These are phyloP conservation scores for Lachnellula arida DNA, from an alignment of 2,329 filamentous ascomycete species.

Conservation along the genomic window DNA sequence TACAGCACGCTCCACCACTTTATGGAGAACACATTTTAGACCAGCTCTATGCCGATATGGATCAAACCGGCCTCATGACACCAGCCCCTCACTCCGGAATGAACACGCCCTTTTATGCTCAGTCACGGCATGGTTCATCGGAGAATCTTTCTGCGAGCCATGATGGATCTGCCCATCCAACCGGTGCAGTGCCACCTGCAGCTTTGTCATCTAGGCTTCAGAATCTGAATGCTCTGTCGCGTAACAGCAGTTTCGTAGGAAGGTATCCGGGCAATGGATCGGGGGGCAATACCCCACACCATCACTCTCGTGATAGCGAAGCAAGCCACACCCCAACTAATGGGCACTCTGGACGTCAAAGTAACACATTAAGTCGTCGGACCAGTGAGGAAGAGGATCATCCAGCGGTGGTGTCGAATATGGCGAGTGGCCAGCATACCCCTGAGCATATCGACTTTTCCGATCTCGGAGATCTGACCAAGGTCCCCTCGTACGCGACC, in stretches of 20 bases:
- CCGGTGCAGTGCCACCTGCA: slow-evolving; percentile 43
- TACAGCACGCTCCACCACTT: slow-evolving; percentile 74
- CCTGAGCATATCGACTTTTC: slow-evolving; percentile 52
- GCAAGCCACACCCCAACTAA: slow-evolving; percentile 21
- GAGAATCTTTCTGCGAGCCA: slow-evolving; percentile 68
- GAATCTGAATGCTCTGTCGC: slow-evolving; percentile 56
- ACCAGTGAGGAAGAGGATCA: slow-evolving; percentile 45
- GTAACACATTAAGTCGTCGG: slow-evolving; percentile 39
- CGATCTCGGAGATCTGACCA: slow-evolving; percentile 61
- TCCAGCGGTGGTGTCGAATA: slow-evolving; percentile 32
- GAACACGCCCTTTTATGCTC: slow-evolving; percentile 71
- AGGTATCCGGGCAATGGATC: slow-evolving; percentile 26
- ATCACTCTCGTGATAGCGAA: slow-evolving; percentile 14
- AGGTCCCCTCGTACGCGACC: slow-evolving; percentile 73
- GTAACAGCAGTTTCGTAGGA: slow-evolving; percentile 30
- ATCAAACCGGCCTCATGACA: slow-evolving; percentile 75
- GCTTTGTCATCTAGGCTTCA: slow-evolving; percentile 64
- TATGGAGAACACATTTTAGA: slow-evolving; percentile 91
- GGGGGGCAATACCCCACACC: slow-evolving; percentile 31
- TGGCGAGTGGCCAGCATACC: slow-evolving; percentile 47
- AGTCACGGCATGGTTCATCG: slow-evolving; percentile 68
- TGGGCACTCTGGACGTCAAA: slow-evolving; percentile 21
- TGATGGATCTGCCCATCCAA: slow-evolving; percentile 42
- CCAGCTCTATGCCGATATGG: slow-evolving; percentile 83
- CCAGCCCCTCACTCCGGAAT: slow-evolving; percentile 66